Evolutionary conservation across 805 yeast species (phyloP).

Genomic region (Helenozyma baotianmanensis): DNA sequence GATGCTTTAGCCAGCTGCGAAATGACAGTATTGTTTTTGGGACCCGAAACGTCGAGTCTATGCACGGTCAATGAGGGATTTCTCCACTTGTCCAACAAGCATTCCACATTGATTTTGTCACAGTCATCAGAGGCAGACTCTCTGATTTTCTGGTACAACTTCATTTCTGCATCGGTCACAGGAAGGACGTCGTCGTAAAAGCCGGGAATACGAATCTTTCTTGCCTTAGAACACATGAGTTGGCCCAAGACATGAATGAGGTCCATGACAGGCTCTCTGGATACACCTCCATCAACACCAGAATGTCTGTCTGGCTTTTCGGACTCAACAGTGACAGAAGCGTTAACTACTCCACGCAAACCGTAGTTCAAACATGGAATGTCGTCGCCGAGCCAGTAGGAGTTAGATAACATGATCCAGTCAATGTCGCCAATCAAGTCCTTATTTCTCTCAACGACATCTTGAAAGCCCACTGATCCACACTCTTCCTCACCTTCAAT

Average conservation of each 20-base stretch:
- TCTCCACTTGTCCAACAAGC: constrained; percentile 76
- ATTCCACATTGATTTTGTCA: constrained; percentile 23
- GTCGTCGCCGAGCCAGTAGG: constrained; percentile 88
- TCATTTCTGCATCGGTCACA: constrained; percentile 52
- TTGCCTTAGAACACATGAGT: constrained; percentile 44
- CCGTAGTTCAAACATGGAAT: constrained; percentile 95
- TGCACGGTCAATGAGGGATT: constrained; percentile 87
- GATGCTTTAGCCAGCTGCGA: constrained; percentile 77
- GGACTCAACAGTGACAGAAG: constrained; percentile 63
- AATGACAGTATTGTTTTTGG: constrained; percentile 83
- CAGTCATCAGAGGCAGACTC: constrained; percentile 24
- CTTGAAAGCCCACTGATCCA: constrained; percentile 82
- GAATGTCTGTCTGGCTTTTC: constrained; percentile 89
- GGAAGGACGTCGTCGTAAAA: constrained; percentile 68
- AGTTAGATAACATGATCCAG: constrained; percentile 85
- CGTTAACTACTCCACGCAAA: constrained; percentile 83
- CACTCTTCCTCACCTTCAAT: constrained; percentile 96
- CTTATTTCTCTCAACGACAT: constrained; percentile 51
- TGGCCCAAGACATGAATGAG: constrained; percentile 66
- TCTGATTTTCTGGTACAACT: constrained; percentile 58
- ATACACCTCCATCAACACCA: constrained; percentile 93
- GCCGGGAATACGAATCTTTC: constrained; percentile 55
- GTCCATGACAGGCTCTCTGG: constrained; percentile 86
- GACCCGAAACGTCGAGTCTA: constrained; percentile 81
- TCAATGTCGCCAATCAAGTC: constrained; percentile 66